Conservation (phyloP, 2,329 filamentous ascomycete species). For the Neoascochyta sp. region DNA sequence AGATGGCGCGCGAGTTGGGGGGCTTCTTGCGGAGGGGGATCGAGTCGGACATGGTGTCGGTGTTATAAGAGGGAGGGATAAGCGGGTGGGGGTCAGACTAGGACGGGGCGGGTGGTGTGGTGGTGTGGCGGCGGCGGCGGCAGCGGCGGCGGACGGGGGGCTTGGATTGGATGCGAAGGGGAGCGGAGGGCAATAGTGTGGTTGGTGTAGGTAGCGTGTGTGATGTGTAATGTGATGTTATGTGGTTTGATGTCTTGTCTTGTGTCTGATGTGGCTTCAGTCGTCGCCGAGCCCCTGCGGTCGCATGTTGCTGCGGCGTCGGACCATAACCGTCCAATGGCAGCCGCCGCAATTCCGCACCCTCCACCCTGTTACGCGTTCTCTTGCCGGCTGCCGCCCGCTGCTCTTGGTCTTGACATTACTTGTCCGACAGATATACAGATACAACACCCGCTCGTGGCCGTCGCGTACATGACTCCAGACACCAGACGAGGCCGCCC, state of each 20-base stretch:
- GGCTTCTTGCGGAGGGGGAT: slow-evolving; percentile 33
- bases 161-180: slow-evolving; percentile 16
- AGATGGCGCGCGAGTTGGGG: slow-evolving; percentile 13
- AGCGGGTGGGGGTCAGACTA: too few species aligned
- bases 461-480: background rate
- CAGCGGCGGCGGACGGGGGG: slow-evolving; percentile 6
- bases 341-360: slow-evolving; percentile 3
- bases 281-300: too few species aligned
- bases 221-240: slow-evolving; percentile 1
- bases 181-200: slow-evolving; percentile 5
- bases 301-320: too few species aligned
- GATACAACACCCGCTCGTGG: slow-evolving; percentile 1
- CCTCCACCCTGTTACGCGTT: slow-evolving; percentile 3
- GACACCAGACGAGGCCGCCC: background rate
- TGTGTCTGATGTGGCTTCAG: too few species aligned
- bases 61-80: slow-evolving; percentile 3
- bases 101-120: slow-evolving; percentile 8
- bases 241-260: too few species aligned
- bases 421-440: too few species aligned
- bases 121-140: slow-evolving; percentile 5
- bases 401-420: too few species aligned
- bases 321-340: too few species aligned
- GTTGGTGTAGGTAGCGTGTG: too few species aligned
- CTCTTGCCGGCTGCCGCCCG: too few species aligned
- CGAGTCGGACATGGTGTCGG: slow-evolving; percentile 38